Evolutionary conservation across 106 monocot genomes (phyloP), one percentile per base, ranked within the genome.

Genomic region (Phalaenopsis aphrodite): DNA sequence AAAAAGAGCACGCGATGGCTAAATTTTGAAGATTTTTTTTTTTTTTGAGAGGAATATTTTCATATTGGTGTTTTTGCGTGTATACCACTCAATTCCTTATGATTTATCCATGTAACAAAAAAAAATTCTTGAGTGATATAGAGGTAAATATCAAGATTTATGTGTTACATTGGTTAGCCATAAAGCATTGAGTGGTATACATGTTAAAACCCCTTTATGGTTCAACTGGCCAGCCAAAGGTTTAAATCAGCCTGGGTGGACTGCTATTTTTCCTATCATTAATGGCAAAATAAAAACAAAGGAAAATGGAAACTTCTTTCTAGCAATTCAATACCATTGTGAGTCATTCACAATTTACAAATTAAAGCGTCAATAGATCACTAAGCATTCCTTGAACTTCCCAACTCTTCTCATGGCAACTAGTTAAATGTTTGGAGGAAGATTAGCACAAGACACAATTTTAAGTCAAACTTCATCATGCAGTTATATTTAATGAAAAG

Each of bases 401-500:
- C 21, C 61, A 8, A 61, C n/a, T 21, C 58, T 58, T 58, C 58
- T n/a, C 21, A 58, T n/a, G 58, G 19, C 21, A 19, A 61, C 52
- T 3, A 12, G 52, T 12, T n/a, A 61, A 61, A 61, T 61, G 6
- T 21, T 21, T n/a, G 61, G 61, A 61, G 5, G 18, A 61, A 5
- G 61, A 8, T 61, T 61, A 5, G 5, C n/a, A 21, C 39, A 69
- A 11, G 37, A 41, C 49, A 74, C 74, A 18, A 56, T 55, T 69
- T 80, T 46, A 55, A 8, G 39, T 65, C 56, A 21, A 48, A 56
- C 5, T 39, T 38, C 14, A 69, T 42, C 81, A 47, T 80, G 74
- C 81, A 97, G 97, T 84, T 97, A 30, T 66, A 94, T 5, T 56
- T 97, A 56, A 94, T 97, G 94, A 94, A 94, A 77, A 85, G 74